Evolutionary conservation across 1,284 basidiomycete species (phyloP), one percentile per base, ranked within the genome.

Genomic region (Inonotus hispidus): DNA sequence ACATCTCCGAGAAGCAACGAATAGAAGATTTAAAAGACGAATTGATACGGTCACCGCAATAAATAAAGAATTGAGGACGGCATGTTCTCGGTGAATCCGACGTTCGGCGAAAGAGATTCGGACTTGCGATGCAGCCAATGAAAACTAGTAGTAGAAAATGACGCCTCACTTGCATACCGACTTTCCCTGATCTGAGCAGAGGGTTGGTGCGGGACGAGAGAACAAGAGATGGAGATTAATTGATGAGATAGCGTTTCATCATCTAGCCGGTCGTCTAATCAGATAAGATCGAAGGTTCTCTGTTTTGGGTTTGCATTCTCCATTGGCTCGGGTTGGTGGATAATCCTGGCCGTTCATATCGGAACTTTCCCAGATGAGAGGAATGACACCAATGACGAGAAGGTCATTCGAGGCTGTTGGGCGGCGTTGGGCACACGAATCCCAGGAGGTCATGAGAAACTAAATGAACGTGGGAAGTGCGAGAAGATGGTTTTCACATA

Each of bases 211-310:
- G 38, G 5, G 38, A 39, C 11, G 38, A 39, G 38, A 39, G 11
- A 11, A 13, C n/a, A n/a, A n/a, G n/a, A n/a, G n/a, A n/a, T n/a
- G n/a, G n/a, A n/a, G n/a, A n/a, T n/a, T n/a, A n/a, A n/a, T n/a
- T n/a, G n/a, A n/a, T n/a, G n/a, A n/a, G n/a, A 38, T 38, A n/a
- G 19, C 19, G 27, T 29, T 38, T 53, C 27, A 53, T 11, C 16
- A 53, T 53, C 50, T 53, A 38, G 35, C 14, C 35, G n/a, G 23
- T 27, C 19, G 21, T 53, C n/a, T n/a, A 53, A 53, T 32, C 27
- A 32, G 27, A 53, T 53, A 29, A 53, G 50, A 53, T 53, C n/a
- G 35, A 53, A 53, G 50, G 13, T 29, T 53, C 50, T 6, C n/a
- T 39, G 11, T 10, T 39, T 32, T n/a, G 13, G 14, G 14, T n/a